These are phyloP conservation scores for Pythium oligandrum DNA, from an alignment of 352 stramenopile species.

Conservation along the genomic window DNA sequence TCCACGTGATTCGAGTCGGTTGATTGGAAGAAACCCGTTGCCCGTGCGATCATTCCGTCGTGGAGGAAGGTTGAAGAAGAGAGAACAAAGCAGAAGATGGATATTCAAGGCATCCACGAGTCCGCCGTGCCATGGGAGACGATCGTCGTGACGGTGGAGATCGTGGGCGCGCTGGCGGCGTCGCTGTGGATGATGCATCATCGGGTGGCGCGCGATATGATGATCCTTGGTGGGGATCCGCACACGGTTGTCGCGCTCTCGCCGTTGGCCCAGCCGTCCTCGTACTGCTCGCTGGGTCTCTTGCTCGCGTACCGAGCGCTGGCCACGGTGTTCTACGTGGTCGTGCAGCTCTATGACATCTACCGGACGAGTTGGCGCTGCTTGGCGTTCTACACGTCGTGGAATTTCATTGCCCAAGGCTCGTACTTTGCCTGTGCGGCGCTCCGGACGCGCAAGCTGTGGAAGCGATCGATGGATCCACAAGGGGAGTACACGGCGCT, in stretches of 20 bases:
- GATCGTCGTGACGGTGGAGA: constrained; percentile 40
- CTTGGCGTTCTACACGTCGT: constrained; percentile 80
- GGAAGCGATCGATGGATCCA: constrained; percentile 16
- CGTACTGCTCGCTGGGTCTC: constrained; percentile 33
- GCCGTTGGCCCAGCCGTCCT: constrained; percentile 38
- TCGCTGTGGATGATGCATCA: constrained; percentile 47
- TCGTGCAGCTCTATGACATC: constrained; percentile 57
- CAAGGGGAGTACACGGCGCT: constrained; percentile 30
- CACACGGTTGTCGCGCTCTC: constrained; percentile 22
- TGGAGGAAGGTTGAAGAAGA: too few species aligned
- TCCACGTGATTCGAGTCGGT: too few species aligned
- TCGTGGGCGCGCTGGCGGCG: constrained; percentile 29
- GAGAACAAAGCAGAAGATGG: too few species aligned
- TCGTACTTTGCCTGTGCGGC: constrained; percentile 47
- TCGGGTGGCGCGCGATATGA: constrained; percentile 27
- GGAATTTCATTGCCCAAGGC: constrained; percentile 79
- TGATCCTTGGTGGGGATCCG: constrained; percentile 22
- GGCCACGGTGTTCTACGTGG: constrained; percentile 42
- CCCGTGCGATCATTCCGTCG: too few species aligned
- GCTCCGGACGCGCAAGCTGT: constrained; percentile 20
- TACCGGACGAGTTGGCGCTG: constrained; percentile 43
- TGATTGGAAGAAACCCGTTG: too few species aligned
- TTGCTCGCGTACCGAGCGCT: constrained; percentile 35
- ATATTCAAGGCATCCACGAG: too few species aligned
- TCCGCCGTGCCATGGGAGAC: constrained; percentile 36